Evolutionary conservation across 1,284 basidiomycete genomes (phyloP), one percentile per base, ranked within the genome.

Genomic region (Wolfiporia cocos): DNA sequence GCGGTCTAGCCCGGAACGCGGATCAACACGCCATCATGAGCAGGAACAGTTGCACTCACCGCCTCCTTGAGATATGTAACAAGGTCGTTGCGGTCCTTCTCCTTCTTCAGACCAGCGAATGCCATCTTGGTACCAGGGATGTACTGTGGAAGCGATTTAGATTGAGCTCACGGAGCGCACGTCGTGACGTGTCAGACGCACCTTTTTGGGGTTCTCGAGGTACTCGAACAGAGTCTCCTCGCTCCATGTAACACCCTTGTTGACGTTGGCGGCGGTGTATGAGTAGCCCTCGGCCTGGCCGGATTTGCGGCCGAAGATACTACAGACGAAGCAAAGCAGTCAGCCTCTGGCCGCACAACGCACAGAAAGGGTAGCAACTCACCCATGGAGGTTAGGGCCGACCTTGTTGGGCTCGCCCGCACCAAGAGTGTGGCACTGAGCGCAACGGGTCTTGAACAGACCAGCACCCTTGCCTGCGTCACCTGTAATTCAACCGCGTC

Each of bases 71-170:
- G 70, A 62, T 73, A 79, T 37, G 88, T 78, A 55, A 92, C 73
- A 57, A 95, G 81, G 72, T 95, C 90, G 66, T 83, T 87, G 68
- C 92, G 83, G 68, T 96, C 93, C 77, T 92, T 92, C 26, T 89
- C 87, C 79, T 96, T 96, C 84, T 96, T 96, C 63, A 97, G 71
- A 58, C 93, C 93, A 53, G 93, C 92, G 57, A 96, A 97, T 48
- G 92, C 92, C 93, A 95, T 95, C 76, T 95, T 95, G 47, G 92
- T 96, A 41, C 92, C 92, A 34, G 92, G 91, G 56, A 95, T 95
- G 74, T 92, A 92, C 85, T 89, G 47, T 3, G 48, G 37, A 23
- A 42, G 39, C 44, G 53, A 61, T 52, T 15, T n/a, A n/a, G n/a
- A n/a, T n/a, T n/a, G n/a, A n/a, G n/a, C n/a, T n/a, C n/a, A n/a